Evolutionary conservation across 768 basidiomycete species (phyloP).

Genomic region (Goffeauzyma gilvescens): DNA sequence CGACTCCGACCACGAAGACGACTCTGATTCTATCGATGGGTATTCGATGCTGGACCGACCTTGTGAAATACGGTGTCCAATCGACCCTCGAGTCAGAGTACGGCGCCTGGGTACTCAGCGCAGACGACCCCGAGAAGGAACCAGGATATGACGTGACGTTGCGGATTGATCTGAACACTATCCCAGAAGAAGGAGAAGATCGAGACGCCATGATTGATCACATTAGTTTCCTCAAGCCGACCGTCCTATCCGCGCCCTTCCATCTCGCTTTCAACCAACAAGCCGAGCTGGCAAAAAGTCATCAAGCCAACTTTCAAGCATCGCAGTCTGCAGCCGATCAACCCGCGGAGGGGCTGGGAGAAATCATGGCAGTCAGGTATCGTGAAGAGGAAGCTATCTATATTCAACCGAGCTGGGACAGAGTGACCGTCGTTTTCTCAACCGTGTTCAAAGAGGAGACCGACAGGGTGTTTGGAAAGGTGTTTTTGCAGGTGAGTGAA

Average conservation of each 20-base stretch:
- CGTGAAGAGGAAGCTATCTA: constrained; percentile 95
- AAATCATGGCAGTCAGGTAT: constrained; percentile 83
- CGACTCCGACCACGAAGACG: constrained; percentile 65
- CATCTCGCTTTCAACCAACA: constrained; percentile 69
- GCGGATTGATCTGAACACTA: constrained; percentile 66
- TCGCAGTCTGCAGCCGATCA: constrained; percentile 33
- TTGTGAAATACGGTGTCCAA: constrained; percentile 66
- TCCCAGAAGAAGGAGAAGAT: constrained; percentile 59
- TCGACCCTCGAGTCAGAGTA: constrained; percentile 68
- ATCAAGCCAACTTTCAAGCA: constrained; percentile 37
- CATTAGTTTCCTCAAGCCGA: constrained; percentile 70
- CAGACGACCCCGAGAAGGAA: constrained; percentile 44
- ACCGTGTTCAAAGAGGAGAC: constrained; percentile 95
- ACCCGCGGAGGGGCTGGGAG: constrained; percentile 38
- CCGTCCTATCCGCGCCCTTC: constrained; percentile 85
- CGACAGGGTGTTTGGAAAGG: constrained; percentile 86
- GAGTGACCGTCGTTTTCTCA: constrained; percentile 93
- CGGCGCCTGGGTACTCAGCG: constrained; percentile 41
- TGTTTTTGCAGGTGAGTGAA: constrained; percentile 80
- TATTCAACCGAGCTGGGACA: constrained; percentile 75
- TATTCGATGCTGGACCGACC: constrained; percentile 91
- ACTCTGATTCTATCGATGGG: constrained; percentile 76
- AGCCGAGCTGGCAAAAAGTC: constrained; percentile 49
- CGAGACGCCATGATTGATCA: constrained; percentile 63
- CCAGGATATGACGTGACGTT: constrained; percentile 77